Percentiles rank a stretch among this genome's conserved stretches.
These are phyloP conservation scores for Neofusicoccum cordaticola DNA, from an alignment of 2,329 filamentous ascomycete genomes.

Conservation along the genomic window DNA sequence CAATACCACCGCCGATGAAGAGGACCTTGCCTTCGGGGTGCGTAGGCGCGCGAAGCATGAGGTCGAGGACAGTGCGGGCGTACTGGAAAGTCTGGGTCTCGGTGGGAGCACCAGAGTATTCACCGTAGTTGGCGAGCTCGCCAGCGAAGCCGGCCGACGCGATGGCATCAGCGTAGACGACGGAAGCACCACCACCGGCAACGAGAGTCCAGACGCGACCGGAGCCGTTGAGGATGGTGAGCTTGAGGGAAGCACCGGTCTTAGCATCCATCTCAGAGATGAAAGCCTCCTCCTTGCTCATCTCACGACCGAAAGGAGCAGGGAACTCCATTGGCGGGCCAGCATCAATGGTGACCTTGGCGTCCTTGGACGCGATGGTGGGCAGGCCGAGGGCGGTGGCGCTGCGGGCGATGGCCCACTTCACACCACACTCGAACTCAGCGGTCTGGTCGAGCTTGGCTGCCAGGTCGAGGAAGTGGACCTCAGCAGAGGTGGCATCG, in stretches of 20 bases:
- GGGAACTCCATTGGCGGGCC: conserved; percentile 99
- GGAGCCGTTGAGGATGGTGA: conserved; percentile 87
- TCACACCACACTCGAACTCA: conserved; percentile 98
- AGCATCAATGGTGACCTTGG: conserved; percentile 89
- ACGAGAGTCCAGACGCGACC: conserved; percentile 98
- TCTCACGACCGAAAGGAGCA: conserved; percentile 95
- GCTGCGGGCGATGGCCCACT: conserved; percentile 95
- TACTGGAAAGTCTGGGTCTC: conserved; percentile 99
- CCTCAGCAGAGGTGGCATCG: conserved; percentile 84
- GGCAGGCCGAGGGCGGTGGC: conserved; percentile 84
- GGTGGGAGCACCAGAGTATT: conserved; percentile 98
- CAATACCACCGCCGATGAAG: conserved; percentile 99
- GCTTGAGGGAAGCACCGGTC: conserved; percentile 97
- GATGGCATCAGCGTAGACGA: conserved; percentile 98
- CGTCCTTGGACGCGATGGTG: conserved; percentile 56
- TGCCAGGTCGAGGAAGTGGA: conserved; percentile 97
- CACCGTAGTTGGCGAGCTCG: conserved; percentile 98
- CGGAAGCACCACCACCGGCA: conserved; percentile 97
- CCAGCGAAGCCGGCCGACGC: conserved; percentile 92
- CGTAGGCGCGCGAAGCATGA: conserved; percentile 89
- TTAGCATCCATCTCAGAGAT: conserved; percentile 98
- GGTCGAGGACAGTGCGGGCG: conserved; percentile 90
- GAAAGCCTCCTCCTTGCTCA: conserved; percentile 98
- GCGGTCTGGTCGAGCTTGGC: conserved; percentile 99
- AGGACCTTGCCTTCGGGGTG: conserved; percentile 92